phyloP scores from a whole-genome alignment of 768 basidiomycete species.

The Mycena polygramma region DNA sequence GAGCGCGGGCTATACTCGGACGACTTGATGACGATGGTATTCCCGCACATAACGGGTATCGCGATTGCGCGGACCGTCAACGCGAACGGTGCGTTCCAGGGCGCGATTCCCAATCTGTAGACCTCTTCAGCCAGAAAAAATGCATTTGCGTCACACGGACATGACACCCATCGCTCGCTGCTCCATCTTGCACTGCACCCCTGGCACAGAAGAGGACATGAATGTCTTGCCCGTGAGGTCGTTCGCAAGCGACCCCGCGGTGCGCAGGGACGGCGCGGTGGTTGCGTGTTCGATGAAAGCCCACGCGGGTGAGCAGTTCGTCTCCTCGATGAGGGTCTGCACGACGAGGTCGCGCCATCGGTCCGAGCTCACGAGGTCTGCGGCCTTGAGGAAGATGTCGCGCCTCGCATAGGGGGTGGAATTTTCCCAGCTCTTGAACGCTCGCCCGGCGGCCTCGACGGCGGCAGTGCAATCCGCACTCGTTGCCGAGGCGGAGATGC shows the following conservation, averaged over 20 bases:
- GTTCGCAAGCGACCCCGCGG: constrained; percentile 50
- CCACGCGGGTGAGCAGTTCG: constrained; percentile 45
- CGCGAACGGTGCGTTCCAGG: constrained; percentile 68
- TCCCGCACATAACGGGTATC: constrained; percentile 65
- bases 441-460: constrained; percentile 58
- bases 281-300: constrained; percentile 43
- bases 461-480: constrained; percentile 59
- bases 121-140: background rate
- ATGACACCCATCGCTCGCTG: constrained; percentile 66
- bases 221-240: constrained; percentile 59
- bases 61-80: constrained; percentile 61
- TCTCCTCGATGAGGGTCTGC: constrained; percentile 54
- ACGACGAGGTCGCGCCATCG: constrained; percentile 53
- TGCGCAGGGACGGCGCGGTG: constrained; percentile 39
- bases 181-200: constrained; percentile 58
- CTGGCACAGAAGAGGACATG: constrained; percentile 56
- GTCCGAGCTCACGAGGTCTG: constrained; percentile 58
- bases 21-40: constrained; percentile 66
- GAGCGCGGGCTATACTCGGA: constrained; percentile 64
- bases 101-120: constrained; percentile 66
- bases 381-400: constrained; percentile 62
- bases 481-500: constrained; percentile 60
- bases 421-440: constrained; percentile 64
- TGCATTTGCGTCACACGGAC: constrained; percentile 49
- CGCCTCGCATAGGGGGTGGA: constrained; percentile 52